Conservation (phyloP, 805 yeast species). For the Candida ortonii region DNA sequence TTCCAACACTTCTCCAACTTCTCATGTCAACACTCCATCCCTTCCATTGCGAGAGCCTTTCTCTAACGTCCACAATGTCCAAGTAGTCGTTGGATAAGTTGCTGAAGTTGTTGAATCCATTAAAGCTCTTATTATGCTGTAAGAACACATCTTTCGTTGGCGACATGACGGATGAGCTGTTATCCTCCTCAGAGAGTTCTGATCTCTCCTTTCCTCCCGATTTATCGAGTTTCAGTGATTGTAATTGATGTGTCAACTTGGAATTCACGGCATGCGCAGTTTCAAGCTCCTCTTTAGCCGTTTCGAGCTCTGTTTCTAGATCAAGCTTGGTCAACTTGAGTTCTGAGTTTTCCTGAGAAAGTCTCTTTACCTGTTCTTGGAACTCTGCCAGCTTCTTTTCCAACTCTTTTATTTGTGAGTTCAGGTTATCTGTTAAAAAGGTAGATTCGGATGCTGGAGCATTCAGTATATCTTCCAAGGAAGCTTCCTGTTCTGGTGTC, state of each 20-base stretch:
- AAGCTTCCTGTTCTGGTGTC: too few relatives aligned
- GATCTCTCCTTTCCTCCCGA: too few relatives aligned
- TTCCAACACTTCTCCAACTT: slow-evolving; percentile 69
- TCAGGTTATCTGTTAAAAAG: slow-evolving; percentile 27
- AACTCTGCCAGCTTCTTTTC: slow-evolving; percentile 27
- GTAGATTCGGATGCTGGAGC: slow-evolving; percentile 20
- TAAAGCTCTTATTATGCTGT: slow-evolving; percentile 22
- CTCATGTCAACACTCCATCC: slow-evolving; percentile 88
- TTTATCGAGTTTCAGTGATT: slow-evolving; percentile 31
- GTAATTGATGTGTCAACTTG: slow-evolving; percentile 22
- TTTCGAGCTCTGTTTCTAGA: slow-evolving; percentile 39
- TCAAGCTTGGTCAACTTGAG: slow-evolving; percentile 27
- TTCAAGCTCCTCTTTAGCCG: slow-evolving; percentile 33
- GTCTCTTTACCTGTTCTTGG: slow-evolving; percentile 6
- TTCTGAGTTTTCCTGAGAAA: slow-evolving; percentile 25
- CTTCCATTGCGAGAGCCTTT: slow-evolving; percentile 67
- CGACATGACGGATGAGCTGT: slow-evolving; percentile 10
- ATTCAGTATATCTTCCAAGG: slow-evolving; percentile 21
- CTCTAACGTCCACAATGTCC: slow-evolving; percentile 54
- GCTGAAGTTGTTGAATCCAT: slow-evolving; percentile 23
- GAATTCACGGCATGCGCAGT: slow-evolving; percentile 30
- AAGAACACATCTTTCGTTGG: slow-evolving; percentile 1
- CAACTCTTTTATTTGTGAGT: slow-evolving; percentile 35
- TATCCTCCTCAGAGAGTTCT: slow-evolving; percentile 32
- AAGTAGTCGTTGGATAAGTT: slow-evolving; percentile 34